Percentiles rank a stretch among this genome's conserved stretches.
phyloP scores from a whole-genome alignment of 108 stramenopile genomes.

The Cyclostephanos invisitatus region DNA sequence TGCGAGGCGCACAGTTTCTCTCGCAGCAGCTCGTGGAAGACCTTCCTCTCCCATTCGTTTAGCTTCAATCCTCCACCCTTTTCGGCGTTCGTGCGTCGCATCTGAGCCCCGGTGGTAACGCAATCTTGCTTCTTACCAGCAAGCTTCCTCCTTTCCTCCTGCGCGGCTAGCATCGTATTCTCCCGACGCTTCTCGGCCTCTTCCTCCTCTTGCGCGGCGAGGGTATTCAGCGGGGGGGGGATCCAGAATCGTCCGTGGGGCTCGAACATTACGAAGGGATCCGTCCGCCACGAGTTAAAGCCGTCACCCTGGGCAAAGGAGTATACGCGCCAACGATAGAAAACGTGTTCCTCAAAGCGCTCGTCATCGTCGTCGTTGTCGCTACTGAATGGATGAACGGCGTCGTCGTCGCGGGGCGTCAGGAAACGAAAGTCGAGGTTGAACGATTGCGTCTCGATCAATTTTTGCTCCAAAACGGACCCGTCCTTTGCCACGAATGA shows the following conservation, averaged over 20 bases:
- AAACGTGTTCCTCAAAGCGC: conserved; percentile 57
- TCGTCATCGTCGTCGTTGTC: conserved; percentile 20
- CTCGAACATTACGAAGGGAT: conserved; percentile 69
- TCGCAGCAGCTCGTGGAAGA: conserved; percentile 59
- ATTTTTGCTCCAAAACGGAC: conserved; percentile 49
- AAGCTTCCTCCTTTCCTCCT: conserved; percentile 52
- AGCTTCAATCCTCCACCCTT: conserved; percentile 51
- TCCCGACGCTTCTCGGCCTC: conserved; percentile 41
- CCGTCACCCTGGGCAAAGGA: conserved; percentile 71
- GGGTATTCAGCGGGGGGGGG: conserved; percentile 58
- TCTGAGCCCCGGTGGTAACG: conserved; percentile 57
- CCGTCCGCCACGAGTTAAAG: conserved; percentile 58
- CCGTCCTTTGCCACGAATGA: conserved; percentile 68
- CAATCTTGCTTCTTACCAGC: conserved; percentile 33
- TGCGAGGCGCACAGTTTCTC: conserved; percentile 60
- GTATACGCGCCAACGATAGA: conserved; percentile 79
- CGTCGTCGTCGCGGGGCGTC: conserved; percentile 14
- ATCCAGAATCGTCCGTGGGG: conserved; percentile 64
- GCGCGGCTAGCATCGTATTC: conserved; percentile 32
- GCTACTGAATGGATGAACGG: background rate
- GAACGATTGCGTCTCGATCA: conserved; percentile 47
- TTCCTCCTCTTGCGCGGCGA: conserved; percentile 50
- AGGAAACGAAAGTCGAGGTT: conserved; percentile 58
- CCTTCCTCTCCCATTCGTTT: conserved; percentile 52
- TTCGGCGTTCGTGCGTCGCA: conserved; percentile 49